Percentiles rank a stretch among this genome's conserved stretches.
Evolutionary conservation across 2,329 filamentous ascomycete species (phyloP).

Genomic region (Trichocomaceae sp.): DNA sequence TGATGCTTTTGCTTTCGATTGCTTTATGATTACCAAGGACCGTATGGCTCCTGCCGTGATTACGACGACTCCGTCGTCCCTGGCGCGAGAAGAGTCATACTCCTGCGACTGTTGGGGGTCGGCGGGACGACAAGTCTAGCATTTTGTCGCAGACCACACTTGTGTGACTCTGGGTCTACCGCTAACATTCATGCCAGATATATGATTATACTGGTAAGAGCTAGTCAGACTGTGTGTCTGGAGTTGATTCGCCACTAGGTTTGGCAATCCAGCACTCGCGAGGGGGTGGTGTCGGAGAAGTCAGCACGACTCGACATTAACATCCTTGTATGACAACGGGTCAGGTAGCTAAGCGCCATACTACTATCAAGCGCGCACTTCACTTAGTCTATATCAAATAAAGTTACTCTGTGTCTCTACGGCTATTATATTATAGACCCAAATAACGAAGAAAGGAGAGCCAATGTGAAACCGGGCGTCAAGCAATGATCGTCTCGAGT

Average conservation of each 20-base stretch:
- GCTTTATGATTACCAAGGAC: not conserved
- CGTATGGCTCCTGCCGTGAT: not conserved
- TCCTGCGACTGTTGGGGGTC: not conserved
- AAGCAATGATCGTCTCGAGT: not conserved
- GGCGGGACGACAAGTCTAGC: not conserved
- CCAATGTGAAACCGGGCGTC: slow-evolving; percentile 4
- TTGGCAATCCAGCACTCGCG: not conserved
- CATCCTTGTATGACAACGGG: not conserved
- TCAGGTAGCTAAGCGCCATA: not conserved
- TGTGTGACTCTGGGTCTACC: not conserved
- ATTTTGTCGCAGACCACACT: not conserved
- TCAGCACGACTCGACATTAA: not conserved
- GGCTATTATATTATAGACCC: too few relatives aligned
- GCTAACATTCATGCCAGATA: not conserved
- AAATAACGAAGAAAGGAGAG: not conserved
- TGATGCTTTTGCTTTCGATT: slow-evolving; percentile 19
- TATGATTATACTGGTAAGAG: not conserved
- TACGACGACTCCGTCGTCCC: not conserved
- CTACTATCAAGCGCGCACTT: not conserved
- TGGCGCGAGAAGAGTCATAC: not conserved
- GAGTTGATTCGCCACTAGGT: not conserved
- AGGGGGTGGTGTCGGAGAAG: not conserved
- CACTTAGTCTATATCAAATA: not conserved
- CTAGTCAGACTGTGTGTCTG: not conserved
- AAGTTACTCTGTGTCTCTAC: not conserved